Conservation (phyloP, 768 basidiomycete species). For the Tylopilus felleus region DNA sequence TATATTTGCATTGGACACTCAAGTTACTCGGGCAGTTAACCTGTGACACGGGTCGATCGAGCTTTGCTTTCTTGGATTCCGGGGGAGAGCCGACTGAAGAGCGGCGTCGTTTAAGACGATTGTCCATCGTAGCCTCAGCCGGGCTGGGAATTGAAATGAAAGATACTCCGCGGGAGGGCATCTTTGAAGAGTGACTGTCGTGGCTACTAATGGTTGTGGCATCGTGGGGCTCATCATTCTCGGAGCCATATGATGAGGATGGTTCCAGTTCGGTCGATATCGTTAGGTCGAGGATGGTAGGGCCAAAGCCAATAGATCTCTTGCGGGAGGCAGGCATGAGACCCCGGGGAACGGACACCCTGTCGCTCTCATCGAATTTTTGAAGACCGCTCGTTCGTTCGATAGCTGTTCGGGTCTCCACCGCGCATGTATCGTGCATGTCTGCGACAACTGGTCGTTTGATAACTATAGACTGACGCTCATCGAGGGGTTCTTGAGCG, state of each 20-base stretch:
- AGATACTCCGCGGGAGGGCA: not conserved
- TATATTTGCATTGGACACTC: conserved; percentile 8
- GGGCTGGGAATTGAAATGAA: not conserved
- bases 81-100: not conserved
- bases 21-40: not conserved
- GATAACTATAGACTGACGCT: not conserved
- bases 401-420: not conserved
- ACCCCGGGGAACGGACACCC: not conserved
- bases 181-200: not conserved
- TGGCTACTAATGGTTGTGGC: not conserved
- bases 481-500: not conserved
- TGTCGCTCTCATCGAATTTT: not conserved
- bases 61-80: conserved; percentile 20
- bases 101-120: conserved; percentile 14
- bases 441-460: not conserved
- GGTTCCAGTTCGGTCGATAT: not conserved
- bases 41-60: conserved; percentile 2
- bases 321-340: not conserved
- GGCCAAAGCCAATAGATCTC: not conserved
- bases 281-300: not conserved
- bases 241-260: not conserved
- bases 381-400: too few species aligned
- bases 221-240: not conserved
- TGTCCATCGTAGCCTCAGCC: not conserved
- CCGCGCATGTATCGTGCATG: conserved; percentile 10